Evolutionary conservation across 2,329 filamentous ascomycete species (phyloP), one percentile per base, ranked within the genome.

Genomic region (Cadophora gregata): DNA sequence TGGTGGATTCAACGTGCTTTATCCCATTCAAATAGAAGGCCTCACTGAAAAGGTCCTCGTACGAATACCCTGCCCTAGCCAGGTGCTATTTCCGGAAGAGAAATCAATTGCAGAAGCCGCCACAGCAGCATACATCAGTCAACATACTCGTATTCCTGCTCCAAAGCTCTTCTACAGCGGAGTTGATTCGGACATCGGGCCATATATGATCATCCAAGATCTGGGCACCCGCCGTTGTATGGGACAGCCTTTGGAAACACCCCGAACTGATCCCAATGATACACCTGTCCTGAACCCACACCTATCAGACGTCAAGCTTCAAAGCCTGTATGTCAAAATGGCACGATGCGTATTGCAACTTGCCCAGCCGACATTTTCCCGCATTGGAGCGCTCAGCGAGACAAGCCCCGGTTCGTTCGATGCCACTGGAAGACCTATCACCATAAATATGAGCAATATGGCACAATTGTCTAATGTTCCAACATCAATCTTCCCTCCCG

Each of bases 401-500:
- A 36, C 45, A 27, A 21, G 56, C 24, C 21, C 61, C 24, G 61
- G 50, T 24, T 42, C 27, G 45, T 70, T 56, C 63, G 33, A 33
- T 27, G 48, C 71, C 9, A 42, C 25, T 7, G 66, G 58, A 59
- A 47, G 69, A 38, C 69, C 66, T 33, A 33, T 73, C 19, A 67
- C 69, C 24, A 36, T 56, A 31, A 65, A 71, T 60, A 68, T 72
- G 69, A 71, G 64, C 53, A 66, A 53, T 70, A 75, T 66, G 53
- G 25, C 65, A 19, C 64, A 68, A 27, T 61, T 69, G 24, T 65
- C 66, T 5, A 68, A 72, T 63, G 62, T 71, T 48, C 67, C 69
- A 21, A 45, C 31, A 25, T 31, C 29, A n/a, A 59, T 64, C 25
- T 64, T 73, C 59, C 65, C 67, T 2, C 48, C 62, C 2, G 25